Base-by-base conservation (phyloP, 768 basidiomycete genomes). In the Leccinellum rugosiceps region DNA sequence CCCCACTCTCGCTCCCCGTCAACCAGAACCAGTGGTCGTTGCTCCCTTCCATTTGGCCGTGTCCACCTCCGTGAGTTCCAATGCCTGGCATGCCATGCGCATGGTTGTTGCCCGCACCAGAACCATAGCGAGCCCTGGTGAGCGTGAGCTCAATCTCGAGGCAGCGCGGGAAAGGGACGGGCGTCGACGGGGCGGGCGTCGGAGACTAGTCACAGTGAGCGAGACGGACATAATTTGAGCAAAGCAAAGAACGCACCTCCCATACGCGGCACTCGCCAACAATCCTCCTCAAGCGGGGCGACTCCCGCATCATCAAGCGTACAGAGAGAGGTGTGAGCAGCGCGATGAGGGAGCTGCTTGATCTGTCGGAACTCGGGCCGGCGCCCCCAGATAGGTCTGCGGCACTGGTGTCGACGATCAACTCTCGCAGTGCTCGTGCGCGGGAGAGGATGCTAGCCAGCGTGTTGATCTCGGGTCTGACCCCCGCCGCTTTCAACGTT, bases 211-310 rank as follows among this genome's bases (percentile, higher is more conserved):
- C 15, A 17, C 5, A 15, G 10, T 48, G 47, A 48, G 25, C 30
- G 4, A 25, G 15, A 3, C 30, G 19, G 10, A 34, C 2, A 21
- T 17, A 6, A 13, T 28, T 1, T 28, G 28, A 14, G 44, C 10
- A 31, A 2, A 19, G 25, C 3, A 28, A 50, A 31, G 44, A 6
- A 74, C 81, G 54, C 60, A 84, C 85, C 60, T 73, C 80, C 84
- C 85, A 87, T 11, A 80, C 65, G 38, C 83, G 74, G 17, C 76
- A 75, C 56, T 78, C 79, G 19, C 77, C 78, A 13, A 83, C 72
- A 44, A 87, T 72, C 53, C 74, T 80, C 45, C 68, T 71, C 46
- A 88, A 68, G 21, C 62, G 73, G 3, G 69, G 60, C 4, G 63
- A 58, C 30, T 64, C 63, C 72, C 82, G 79, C 68, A 86, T 71